A percentile compares a stretch with the other conserved stretches of the same genome.
Conservation (phyloP, 2,329 filamentous ascomycete species). For the Cladosporium austrohemisphaericum region DNA sequence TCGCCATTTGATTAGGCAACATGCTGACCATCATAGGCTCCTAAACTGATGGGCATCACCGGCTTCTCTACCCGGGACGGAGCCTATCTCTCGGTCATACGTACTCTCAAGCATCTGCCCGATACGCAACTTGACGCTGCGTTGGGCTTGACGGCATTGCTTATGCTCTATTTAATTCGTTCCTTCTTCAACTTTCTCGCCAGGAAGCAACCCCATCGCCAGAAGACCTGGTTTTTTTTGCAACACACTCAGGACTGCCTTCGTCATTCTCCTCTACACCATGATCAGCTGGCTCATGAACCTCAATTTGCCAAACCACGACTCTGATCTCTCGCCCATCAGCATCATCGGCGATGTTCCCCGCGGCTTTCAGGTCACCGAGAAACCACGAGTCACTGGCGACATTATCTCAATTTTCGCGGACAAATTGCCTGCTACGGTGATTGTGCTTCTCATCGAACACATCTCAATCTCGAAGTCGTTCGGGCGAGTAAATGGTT, state of each 20-base stretch:
- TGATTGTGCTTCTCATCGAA: conserved; percentile 91
- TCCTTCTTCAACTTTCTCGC: conserved; percentile 61
- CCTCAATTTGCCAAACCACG: too few relatives aligned
- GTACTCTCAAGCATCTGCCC: conserved; percentile 70
- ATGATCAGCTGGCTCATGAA: conserved; percentile 83
- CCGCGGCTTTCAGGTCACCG: conserved; percentile 77
- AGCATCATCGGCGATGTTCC: conserved; percentile 76
- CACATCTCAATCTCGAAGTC: conserved; percentile 97
- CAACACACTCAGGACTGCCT: conserved; percentile 84
- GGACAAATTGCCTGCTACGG: conserved; percentile 71
- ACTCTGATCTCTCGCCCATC: too few relatives aligned
- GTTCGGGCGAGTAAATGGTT: conserved; percentile 92
- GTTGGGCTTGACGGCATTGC: conserved; percentile 76
- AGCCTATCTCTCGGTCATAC: conserved; percentile 79
- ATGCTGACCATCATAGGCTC: too few relatives aligned
- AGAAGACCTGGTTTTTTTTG: conserved; percentile 82
- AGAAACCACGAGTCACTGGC: conserved; percentile 65
- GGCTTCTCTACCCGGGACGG: conserved; percentile 70
- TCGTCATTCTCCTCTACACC: conserved; percentile 88
- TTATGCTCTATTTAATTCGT: conserved; percentile 73
- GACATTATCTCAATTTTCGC: conserved; percentile 66
- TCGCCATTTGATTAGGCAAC: too few relatives aligned
- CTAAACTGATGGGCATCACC: conserved; percentile 71
- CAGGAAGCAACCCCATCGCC: conserved; percentile 63
- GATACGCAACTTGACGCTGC: conserved; percentile 70